Conservation (phyloP, 805 yeast species). For the Wickerhamomyces ciferrii region DNA sequence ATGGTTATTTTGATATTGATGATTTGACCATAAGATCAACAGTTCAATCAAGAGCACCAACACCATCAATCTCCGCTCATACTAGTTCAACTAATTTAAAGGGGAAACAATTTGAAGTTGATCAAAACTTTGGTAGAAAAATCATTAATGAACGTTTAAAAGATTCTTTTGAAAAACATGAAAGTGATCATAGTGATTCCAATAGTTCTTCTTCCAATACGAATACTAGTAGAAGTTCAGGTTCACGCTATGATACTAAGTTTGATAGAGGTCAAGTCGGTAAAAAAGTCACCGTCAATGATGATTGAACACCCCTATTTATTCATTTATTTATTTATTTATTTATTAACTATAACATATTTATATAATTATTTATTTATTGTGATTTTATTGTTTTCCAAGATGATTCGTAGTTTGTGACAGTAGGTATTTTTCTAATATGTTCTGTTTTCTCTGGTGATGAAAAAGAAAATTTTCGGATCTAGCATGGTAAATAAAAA, state of each 20-base stretch:
- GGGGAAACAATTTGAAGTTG: neutral
- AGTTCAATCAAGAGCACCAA: constrained; percentile 45
- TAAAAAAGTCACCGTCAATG: constrained; percentile 25
- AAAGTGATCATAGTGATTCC: neutral
- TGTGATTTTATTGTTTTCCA: neutral
- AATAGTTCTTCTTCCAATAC: neutral
- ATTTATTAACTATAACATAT: neutral
- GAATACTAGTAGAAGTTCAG: constrained; percentile 11
- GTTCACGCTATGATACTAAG: constrained; percentile 25
- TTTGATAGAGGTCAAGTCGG: constrained; percentile 37
- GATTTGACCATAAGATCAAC: constrained; percentile 56
- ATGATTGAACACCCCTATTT: neutral
- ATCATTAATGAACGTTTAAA: constrained; percentile 15
- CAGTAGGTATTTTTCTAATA: too few relatives aligned
- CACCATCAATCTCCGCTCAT: constrained; percentile 14
- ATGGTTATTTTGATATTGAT: constrained; percentile 73
- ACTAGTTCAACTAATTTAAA: constrained; percentile 10
- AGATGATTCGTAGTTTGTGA: neutral
- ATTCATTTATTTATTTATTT: neutral
- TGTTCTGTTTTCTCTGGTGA: neutral
- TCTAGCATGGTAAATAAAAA: neutral
- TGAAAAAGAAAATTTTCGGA: neutral
- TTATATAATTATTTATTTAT: neutral
- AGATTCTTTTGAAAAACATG: constrained; percentile 15
- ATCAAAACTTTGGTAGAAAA: constrained; percentile 15